A percentile compares a stretch with the other conserved stretches of the same genome.
Evolutionary conservation across 1,139 yeast genomes (phyloP).

Genomic region (Suhomyces bribrorum): DNA sequence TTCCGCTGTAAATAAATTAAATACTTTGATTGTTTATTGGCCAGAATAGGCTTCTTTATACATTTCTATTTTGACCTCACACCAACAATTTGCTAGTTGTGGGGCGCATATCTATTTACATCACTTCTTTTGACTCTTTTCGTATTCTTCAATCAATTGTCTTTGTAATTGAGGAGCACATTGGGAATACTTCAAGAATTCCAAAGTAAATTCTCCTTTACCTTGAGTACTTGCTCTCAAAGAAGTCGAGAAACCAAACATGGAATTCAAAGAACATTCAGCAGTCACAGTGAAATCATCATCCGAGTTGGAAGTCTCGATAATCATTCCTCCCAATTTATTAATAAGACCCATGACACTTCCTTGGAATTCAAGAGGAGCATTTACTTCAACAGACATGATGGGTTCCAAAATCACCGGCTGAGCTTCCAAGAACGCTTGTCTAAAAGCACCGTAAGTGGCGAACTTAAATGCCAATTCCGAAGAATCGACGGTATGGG

Average conservation of each 20-base stretch:
- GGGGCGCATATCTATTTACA: too few species aligned
- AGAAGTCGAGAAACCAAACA: constrained; percentile 96
- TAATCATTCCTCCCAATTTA: constrained; percentile 88
- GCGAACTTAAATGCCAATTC: constrained; percentile 96
- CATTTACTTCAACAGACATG: constrained; percentile 89
- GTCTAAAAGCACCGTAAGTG: constrained; percentile 86
- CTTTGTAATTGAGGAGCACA: constrained; percentile 89
- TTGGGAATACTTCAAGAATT: constrained; percentile 89
- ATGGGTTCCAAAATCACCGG: constrained; percentile 95
- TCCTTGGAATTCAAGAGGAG: constrained; percentile 97
- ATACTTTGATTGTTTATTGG: too few species aligned
- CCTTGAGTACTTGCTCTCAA: constrained; percentile 98
- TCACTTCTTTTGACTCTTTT: constrained; percentile 30
- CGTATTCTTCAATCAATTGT: constrained; percentile 83
- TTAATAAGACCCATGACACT: constrained; percentile 86
- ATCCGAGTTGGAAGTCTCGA: constrained; percentile 89
- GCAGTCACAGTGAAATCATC: constrained; percentile 94
- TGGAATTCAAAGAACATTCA: constrained; percentile 90
- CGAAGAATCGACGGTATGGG: constrained; percentile 95
- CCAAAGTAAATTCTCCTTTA: constrained; percentile 96
- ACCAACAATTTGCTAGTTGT: too few species aligned
- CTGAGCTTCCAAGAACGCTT: constrained; percentile 79
- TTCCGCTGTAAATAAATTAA: too few species aligned
- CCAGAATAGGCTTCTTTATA: too few species aligned
- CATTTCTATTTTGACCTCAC: too few species aligned